A percentile compares a stretch with the other conserved stretches of the same genome.
phyloP scores from a whole-genome alignment of 2,329 filamentous ascomycete genomes.

The Xylaria sp. region DNA sequence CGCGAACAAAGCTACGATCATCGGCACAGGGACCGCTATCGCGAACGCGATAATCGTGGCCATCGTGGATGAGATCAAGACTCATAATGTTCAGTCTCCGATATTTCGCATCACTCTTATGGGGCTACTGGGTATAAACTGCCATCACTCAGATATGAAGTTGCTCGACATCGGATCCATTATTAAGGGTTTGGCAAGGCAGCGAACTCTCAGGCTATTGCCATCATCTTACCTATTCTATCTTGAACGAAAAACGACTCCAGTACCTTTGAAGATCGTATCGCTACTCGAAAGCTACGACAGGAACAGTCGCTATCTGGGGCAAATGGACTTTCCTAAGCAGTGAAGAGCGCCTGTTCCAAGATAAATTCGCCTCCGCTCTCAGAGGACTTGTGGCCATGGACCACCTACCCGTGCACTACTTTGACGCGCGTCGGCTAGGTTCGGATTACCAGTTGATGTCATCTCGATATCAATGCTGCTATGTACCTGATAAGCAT shows the following conservation, averaged over 20 bases:
- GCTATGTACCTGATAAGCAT: background rate
- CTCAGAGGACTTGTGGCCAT: background rate
- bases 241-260: background rate
- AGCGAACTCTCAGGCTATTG: background rate
- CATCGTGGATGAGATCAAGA: conserved; percentile 37
- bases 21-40: conserved; percentile 43
- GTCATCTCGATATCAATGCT: background rate
- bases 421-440: background rate
- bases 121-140: background rate
- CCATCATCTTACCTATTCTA: background rate
- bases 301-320: background rate
- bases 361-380: background rate
- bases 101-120: background rate
- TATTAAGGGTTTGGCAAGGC: background rate
- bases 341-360: conserved; percentile 4
- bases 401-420: background rate
- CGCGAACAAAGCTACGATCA: conserved; percentile 49
- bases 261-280: background rate
- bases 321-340: conserved; percentile 6
- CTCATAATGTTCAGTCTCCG: background rate
- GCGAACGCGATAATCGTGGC: conserved; percentile 49
- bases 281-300: background rate
- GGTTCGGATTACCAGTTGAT: background rate
- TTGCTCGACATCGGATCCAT: background rate
- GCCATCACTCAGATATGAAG: background rate